Evolutionary conservation across 108 stramenopile genomes (phyloP), one percentile per base, ranked within the genome.

Genomic region (Nannochloropsis salina): DNA sequence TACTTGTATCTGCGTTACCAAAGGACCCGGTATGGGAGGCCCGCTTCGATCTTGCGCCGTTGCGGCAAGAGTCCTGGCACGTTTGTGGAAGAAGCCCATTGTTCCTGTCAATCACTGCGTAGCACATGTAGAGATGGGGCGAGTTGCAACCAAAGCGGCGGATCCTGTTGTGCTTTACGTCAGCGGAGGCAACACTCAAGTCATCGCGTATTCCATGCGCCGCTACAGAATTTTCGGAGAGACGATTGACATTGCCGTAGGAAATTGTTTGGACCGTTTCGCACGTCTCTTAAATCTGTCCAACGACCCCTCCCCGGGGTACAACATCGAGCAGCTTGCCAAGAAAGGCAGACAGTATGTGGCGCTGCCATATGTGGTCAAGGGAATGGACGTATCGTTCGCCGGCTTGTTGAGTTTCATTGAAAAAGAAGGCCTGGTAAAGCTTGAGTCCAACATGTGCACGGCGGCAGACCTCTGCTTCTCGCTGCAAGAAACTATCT

Each of bases 61-160:
- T 2, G 93, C 84, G 42, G 91, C 91, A 18, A 22, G 90, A 21
- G 89, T 79, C 31, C 84, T 91, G 88, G 84, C 89, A 2, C 85
- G 95, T 82, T 82, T 98, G 80, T 98, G 96, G 96, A 91, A 94
- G 9, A 84, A 95, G 42, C 98, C 98, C 12, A 84, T 99, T 45
- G 91, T 99, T 4, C 95, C 92, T 1, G 97, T 97, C 87, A 99
- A 99, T 92, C 99, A 99, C 88, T 99, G 99, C 92, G 96, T 99
- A 6, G 99, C 94, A 18, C 99, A 99, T 89, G 98, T 99, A 86
- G 99, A 99, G 94, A 99, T 99, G 99, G 99, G 98, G 41, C 93
- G 99, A 42, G 92, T 97, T 80, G 96, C 95, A 15, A 95, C 96
- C 5, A 91, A 90, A 15, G 82, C 87, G 61, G 41, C 91, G 41